phyloP scores from a whole-genome alignment of 108 stramenopile genomes.

The Epithemia pelagica region DNA sequence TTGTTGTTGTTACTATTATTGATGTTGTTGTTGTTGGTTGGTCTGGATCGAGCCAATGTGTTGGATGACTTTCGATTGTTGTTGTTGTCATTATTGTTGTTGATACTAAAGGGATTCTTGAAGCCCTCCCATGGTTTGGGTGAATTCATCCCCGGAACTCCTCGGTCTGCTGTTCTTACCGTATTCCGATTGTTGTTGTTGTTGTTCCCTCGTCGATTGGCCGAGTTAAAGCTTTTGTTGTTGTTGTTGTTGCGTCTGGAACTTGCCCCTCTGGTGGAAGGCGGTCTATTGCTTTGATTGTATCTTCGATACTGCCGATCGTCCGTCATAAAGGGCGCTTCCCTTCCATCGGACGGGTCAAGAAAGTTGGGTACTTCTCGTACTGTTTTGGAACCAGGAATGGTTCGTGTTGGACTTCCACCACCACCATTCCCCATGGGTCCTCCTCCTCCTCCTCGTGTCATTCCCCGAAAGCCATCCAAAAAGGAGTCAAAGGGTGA shows the following conservation, averaged over 20 bases:
- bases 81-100: not conserved
- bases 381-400: not conserved
- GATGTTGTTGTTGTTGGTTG: not conserved
- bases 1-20: not conserved
- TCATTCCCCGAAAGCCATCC: not conserved
- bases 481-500: not conserved
- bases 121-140: not conserved
- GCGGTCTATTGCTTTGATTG: no score
- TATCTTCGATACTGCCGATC: not conserved
- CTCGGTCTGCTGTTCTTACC: not conserved
- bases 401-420: not conserved
- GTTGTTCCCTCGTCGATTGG: not conserved
- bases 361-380: not conserved
- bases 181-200: not conserved
- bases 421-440: not conserved
- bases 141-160: not conserved
- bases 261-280: no score
- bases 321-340: not conserved
- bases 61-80: not conserved
- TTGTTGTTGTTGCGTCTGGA: not conserved
- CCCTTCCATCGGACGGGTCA: not conserved
- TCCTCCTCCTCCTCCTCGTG: no score
- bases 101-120: not conserved
- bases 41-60: not conserved
- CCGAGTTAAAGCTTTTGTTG: not conserved